A percentile compares a stretch with the other conserved stretches of the same genome.
These are phyloP conservation scores for Gastrodia elata DNA, from an alignment of 106 monocot species.

Conservation along the genomic window DNA sequence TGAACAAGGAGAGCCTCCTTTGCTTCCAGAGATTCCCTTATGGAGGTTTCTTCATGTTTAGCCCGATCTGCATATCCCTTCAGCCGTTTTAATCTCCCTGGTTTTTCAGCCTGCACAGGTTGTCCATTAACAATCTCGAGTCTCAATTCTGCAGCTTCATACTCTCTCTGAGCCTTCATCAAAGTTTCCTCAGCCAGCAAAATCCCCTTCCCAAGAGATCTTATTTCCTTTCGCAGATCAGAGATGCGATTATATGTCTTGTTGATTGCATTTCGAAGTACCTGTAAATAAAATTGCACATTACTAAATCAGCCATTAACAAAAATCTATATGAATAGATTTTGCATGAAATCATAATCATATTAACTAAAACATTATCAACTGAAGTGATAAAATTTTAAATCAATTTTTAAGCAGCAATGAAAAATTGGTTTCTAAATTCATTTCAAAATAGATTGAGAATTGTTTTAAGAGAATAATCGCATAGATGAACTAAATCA, in stretches of 20 bases:
- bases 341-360: neutral
- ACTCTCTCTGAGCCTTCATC: conserved; percentile 39
- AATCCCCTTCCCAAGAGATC: conserved; percentile 29
- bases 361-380: neutral
- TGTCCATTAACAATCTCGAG: conserved; percentile 68
- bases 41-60: conserved; percentile 36
- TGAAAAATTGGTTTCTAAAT: neutral
- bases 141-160: conserved; percentile 62
- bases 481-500: too few species aligned
- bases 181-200: conserved; percentile 31
- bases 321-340: neutral
- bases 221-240: conserved; percentile 52
- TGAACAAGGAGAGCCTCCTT: conserved; percentile 70
- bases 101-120: conserved; percentile 61
- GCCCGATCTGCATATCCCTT: conserved; percentile 50
- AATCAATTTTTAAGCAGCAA: neutral
- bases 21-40: conserved; percentile 58
- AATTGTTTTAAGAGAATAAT: too few species aligned
- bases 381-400: neutral
- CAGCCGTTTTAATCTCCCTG: conserved; percentile 70
- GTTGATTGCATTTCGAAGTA: conserved; percentile 75
- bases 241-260: conserved; percentile 87
- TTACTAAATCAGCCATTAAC: neutral
- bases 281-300: conserved; percentile 23
- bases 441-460: too few species aligned